These are phyloP conservation scores for Alternaria alternata DNA, from an alignment of 2,329 filamentous ascomycete genomes.

Conservation along the genomic window DNA sequence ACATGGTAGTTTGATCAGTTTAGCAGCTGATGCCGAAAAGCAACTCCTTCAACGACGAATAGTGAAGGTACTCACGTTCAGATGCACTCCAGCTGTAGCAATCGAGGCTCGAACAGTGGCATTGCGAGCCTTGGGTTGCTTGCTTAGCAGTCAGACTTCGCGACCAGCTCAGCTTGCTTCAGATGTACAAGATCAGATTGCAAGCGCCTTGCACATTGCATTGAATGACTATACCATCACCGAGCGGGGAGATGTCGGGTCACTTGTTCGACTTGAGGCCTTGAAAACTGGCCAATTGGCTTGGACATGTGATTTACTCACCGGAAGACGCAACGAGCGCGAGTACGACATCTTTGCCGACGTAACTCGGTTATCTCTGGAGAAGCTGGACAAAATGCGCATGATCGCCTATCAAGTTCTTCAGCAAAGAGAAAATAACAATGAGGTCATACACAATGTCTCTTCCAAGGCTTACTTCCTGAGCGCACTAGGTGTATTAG, in stretches of 20 bases:
- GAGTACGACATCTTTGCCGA: slow-evolving; percentile 45
- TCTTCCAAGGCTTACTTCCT: slow-evolving; percentile 69
- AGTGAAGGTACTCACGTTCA: slow-evolving; percentile 46
- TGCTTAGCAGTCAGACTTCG: slow-evolving; percentile 32
- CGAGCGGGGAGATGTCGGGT: slow-evolving; percentile 88
- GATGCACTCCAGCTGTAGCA: slow-evolving; percentile 48
- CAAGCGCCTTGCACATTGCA: slow-evolving; percentile 51
- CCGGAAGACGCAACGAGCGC: slow-evolving; percentile 14
- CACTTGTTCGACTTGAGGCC: slow-evolving; percentile 81
- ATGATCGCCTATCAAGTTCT: slow-evolving; percentile 39
- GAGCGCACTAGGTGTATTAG: slow-evolving; percentile 55
- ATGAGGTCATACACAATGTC: slow-evolving; percentile 47
- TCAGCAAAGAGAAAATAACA: slow-evolving; percentile 10
- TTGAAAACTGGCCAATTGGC: slow-evolving; percentile 69
- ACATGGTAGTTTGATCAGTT: slow-evolving; percentile 31
- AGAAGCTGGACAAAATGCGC: slow-evolving; percentile 90
- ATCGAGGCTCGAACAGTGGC: slow-evolving; percentile 58
- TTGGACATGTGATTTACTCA: slow-evolving; percentile 35
- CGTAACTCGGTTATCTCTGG: slow-evolving; percentile 75
- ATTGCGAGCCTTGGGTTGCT: slow-evolving; percentile 49
- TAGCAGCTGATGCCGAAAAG: not conserved
- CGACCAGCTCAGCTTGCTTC: slow-evolving; percentile 10
- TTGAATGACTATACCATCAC: slow-evolving; percentile 92
- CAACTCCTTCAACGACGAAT: slow-evolving; percentile 35
- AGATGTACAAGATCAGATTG: slow-evolving; percentile 34